Base-by-base conservation (phyloP, 345 rosid genomes). In the Salix suchowensis region DNA sequence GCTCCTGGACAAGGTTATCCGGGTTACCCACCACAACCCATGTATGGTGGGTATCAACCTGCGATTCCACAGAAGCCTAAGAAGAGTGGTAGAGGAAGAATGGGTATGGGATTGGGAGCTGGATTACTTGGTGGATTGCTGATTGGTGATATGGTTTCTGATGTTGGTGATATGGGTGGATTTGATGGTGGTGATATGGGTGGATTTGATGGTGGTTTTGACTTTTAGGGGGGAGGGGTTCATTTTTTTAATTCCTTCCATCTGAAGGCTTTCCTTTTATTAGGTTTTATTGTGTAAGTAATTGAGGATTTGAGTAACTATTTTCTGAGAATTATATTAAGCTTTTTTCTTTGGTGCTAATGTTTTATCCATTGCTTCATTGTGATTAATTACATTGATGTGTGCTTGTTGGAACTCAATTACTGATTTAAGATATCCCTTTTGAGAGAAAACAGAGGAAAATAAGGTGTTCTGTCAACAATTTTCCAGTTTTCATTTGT, bases 121-220 rank as follows among this genome's bases (percentile, higher is more conserved):
- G 84, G 84, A 26, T 58, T 81, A 68, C 81, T 81, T 18, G 84
- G 84, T 42, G 84, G 84, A n/a, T n/a, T 81, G 68, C 46, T 81
- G 60, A 42, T 81, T 36, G 84, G 84, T 4, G 84, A 81, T 21
- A 81, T 81, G 84, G 70, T 81, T 2, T 74, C 81, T 7, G 84
- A 81, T 32, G 78, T 70, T 24, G 84, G 81, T 1, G 84, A 81
- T 0, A 12, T 28, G 74, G 80, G 40, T 46, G 28, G 76, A 7
- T 80, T 65, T 8, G 83, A 80, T 32, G 74, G 55, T 5, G 80
- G 80, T 16, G 82, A 71, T 19, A 34, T 34, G 36, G 74, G 67
- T 21, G 82, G 82, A 12, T 52, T 80, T 18, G 75, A 54, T 2
- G 75, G 24, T 32, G 84, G 84, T 7, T 70, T 81, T 24, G 84